Evolutionary conservation across 495 filamentous ascomycete species (phyloP), one percentile per base, ranked within the genome.

Genomic region (Podospora tetraspora): DNA sequence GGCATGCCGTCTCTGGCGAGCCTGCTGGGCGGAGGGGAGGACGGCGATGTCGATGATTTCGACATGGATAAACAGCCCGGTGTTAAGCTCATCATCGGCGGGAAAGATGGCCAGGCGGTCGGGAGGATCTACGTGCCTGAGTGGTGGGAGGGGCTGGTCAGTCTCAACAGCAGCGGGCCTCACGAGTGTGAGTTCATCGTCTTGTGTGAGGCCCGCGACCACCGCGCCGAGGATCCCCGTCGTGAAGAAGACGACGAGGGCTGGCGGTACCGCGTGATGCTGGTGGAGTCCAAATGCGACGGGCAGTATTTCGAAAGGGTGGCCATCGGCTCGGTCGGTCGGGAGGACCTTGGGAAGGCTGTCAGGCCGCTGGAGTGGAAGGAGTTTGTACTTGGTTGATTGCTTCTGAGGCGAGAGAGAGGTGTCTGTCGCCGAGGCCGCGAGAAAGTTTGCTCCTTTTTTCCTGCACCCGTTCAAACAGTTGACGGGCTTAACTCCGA

Each of bases 301-400:
- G 61, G 52, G 4, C 57, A 37, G 67, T 73, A 67, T 66, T 61
- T 61, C 2, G 71, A 73, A 37, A 61, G 71, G 27, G 69, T 73
- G 0, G 60, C 66, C 3, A 59, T 73, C 34, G 69, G 69, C 2
- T 71, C 71, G 16, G 69, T 71, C 24, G 66, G 69, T 8, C 69
- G 63, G 76, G 59, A 73, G 74, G 37, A 84, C 69, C 56, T 71
- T 66, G 57, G 72, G 73, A 57, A 84, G 81, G 66, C 80, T 59
- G n/a, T 76, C 70, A 60, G 77, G 70, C 59, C 76, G 64, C 30
- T 79, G 73, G 67, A 83, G 77, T 34, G 82, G 76, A 72, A 84
- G 73, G 63, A 84, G 74, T 66, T 81, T 77, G 82, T 84, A 80
- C 59, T 72, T 77, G 71, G 32, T 27, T 65, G 62, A 62, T 8